Evolutionary conservation across 306 rosid species (phyloP), one percentile per base, ranked within the genome.

Genomic region (Malus sylvestris): DNA sequence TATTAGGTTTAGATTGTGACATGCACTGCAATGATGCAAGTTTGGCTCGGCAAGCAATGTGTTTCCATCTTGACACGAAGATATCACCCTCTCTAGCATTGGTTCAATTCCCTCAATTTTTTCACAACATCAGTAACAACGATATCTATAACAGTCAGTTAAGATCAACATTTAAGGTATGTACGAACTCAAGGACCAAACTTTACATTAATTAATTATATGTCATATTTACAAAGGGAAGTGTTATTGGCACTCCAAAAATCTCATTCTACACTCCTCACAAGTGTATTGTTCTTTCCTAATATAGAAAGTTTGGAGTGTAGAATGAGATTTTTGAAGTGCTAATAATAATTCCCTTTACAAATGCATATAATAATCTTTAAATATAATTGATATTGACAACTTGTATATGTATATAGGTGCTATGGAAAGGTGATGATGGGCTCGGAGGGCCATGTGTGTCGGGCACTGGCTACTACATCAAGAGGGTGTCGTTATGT

Each of bases 31-130:
- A 87, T 16, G 92, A 87, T 61, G 89, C 97, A 62, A 84, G 83
- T 67, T 91, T 92, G 35, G 92, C 86, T 3, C 75, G 87, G 25
- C 83, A 83, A 71, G 97, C 93, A 3, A 79, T 89, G 91, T 93
- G 97, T 33, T 88, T 93, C 80, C 93, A 83, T 59, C 98, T 93
- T 58, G 91, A 89, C 80, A 82, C 85, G 9, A 62, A 86, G 60
- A 83, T 86, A n/a, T 91, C 93, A 3, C 66, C 88, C 27, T 78
- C 90, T 23, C 79, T 89, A 33, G 83, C 93, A 63, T 83, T 89
- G 23, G 96, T 91, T 74, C 96, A 91, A 44, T 91, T 89, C 78
- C 96, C 92, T 78, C 92, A 84, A 69, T 86, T 58, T 68, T 91
- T 89, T 73, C 82, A 82, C 67, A 80, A 83, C 62, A 76, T 89